Percentiles rank a stretch among this genome's conserved stretches.
Evolutionary conservation across 2,329 filamentous ascomycete genomes (phyloP).

Genomic region (Sordariomycetes sp.): DNA sequence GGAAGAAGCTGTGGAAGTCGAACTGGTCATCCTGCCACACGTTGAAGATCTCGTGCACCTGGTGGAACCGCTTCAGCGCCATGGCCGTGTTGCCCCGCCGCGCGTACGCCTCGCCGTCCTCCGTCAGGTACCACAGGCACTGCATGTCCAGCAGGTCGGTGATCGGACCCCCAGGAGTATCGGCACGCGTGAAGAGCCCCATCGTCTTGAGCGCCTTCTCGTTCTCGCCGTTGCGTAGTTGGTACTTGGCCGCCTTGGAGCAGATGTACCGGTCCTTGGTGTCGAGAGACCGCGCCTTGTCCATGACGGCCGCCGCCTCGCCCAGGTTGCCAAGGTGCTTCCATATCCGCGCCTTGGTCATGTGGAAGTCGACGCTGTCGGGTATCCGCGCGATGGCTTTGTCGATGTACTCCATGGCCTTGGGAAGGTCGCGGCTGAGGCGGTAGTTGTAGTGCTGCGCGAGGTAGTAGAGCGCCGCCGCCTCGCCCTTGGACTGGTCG

Average conservation of each 20-base stretch:
- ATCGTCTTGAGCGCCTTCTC: conserved; percentile 78
- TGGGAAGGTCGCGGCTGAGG: conserved; percentile 68
- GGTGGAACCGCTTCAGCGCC: conserved; percentile 83
- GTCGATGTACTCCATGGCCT: conserved; percentile 72
- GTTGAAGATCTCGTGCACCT: conserved; percentile 86
- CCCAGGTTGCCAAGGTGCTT: conserved; percentile 75
- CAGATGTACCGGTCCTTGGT: conserved; percentile 94
- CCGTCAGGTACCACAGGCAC: conserved; percentile 91
- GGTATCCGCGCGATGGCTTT: conserved; percentile 69
- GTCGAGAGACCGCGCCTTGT: conserved; percentile 73
- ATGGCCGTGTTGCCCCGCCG: conserved; percentile 72
- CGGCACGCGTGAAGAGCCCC: conserved; percentile 86
- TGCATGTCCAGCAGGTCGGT: conserved; percentile 96
- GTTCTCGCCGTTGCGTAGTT: conserved; percentile 82
- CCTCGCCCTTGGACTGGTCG: conserved; percentile 48
- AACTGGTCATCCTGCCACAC: conserved; percentile 98
- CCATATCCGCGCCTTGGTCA: conserved; percentile 89
- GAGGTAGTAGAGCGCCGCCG: conserved; percentile 81
- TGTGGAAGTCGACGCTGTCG: conserved; percentile 77
- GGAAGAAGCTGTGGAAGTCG: conserved; percentile 94
- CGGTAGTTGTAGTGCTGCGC: conserved; percentile 96
- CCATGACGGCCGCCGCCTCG: conserved; percentile 79
- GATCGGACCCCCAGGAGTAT: conserved; percentile 75
- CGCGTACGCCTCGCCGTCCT: conserved; percentile 83
- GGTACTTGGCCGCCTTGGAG: conserved; percentile 95